Base-by-base conservation (phyloP, 2,329 filamentous ascomycete species). In the Phialophora chinensis region DNA sequence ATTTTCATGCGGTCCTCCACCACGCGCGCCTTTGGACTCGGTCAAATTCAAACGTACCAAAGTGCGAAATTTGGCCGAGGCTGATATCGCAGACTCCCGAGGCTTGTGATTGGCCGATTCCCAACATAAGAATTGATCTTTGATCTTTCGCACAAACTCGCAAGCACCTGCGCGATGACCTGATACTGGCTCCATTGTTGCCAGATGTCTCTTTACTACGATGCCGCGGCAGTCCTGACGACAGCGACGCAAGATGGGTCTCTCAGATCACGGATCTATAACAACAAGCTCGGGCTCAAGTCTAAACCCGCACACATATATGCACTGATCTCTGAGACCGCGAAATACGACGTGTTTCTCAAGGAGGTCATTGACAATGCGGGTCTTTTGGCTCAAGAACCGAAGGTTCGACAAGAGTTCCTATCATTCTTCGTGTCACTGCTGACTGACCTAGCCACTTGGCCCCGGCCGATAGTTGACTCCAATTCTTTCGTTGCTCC, bases 161-260 rank as follows among this genome's bases (percentile, higher is more conserved):
- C 98, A 97, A 97, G 93, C 96, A 93, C 55, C 89, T 25, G 58
- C 38, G 6, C 38, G 23, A 25, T 25, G 23, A 44, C 38, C 38
- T 8, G 38, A 44, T 5, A 44, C 38, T 44, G 38, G 17, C 38
- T n/a, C 1, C 17, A 8, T n/a, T 44, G 38, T n/a, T n/a, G 38
- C 38, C 17, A 47, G 11, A 98, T 98, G 94, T 96, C 93, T 56
- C 89, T 99, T 64, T 99, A 99, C 78, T 91, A 96, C 77, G 95
- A 98, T 81, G 91, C 93, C 6, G 92, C 91, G 3, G 85, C 88
- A 14, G 83, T 97, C 42, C 81, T 99, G 63, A 85, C 86, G 3
- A 80, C 86, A 0, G 62, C 60, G 17, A 23, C 42, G 10, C 85
- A 86, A n/a, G 80, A 84, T 2, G 92, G 92, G 20, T 97, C 92